Conservation (phyloP, 352 stramenopile genomes). For the Plasmopara muralis region DNA sequence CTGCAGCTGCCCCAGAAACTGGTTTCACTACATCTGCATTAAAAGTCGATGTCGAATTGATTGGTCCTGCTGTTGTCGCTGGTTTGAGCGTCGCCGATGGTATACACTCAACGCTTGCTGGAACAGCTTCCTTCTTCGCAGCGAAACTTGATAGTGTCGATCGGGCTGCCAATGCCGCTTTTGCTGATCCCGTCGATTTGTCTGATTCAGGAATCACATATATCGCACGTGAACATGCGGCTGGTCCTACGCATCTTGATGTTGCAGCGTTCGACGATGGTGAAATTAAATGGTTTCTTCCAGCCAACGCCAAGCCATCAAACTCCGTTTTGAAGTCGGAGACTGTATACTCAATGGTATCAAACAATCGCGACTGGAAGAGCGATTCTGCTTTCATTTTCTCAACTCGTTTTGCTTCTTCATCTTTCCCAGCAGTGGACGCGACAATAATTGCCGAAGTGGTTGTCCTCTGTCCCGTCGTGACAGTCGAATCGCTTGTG, state of each 20-base stretch:
- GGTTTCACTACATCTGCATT: not conserved
- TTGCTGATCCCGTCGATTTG: slow-evolving; percentile 3
- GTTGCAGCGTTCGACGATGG: slow-evolving; percentile 7
- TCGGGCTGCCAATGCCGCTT: slow-evolving; percentile 2
- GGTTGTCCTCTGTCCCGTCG: no score
- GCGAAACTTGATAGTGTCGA: not conserved
- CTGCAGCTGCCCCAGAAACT: not conserved
- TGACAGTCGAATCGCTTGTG: not conserved
- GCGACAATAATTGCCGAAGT: not conserved
- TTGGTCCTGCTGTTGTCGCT: not conserved
- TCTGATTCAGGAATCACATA: not conserved
- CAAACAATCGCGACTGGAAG: slow-evolving; percentile 39
- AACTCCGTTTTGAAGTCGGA: slow-evolving; percentile 38
- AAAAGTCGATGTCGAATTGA: not conserved
- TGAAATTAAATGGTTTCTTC: slow-evolving; percentile 23
- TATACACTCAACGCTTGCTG: not conserved
- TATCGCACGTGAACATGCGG: not conserved
- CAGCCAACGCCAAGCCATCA: slow-evolving; percentile 34
- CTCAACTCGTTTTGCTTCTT: not conserved
- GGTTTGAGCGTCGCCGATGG: not conserved
- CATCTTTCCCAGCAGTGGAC: not conserved
- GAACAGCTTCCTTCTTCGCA: not conserved
- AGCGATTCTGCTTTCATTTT: slow-evolving; percentile 13
- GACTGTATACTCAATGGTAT: slow-evolving; percentile 29
- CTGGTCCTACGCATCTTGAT: slow-evolving; percentile 5